These are phyloP conservation scores for Phytophthora pistaciae DNA, from an alignment of 352 stramenopile genomes.

Conservation along the genomic window DNA sequence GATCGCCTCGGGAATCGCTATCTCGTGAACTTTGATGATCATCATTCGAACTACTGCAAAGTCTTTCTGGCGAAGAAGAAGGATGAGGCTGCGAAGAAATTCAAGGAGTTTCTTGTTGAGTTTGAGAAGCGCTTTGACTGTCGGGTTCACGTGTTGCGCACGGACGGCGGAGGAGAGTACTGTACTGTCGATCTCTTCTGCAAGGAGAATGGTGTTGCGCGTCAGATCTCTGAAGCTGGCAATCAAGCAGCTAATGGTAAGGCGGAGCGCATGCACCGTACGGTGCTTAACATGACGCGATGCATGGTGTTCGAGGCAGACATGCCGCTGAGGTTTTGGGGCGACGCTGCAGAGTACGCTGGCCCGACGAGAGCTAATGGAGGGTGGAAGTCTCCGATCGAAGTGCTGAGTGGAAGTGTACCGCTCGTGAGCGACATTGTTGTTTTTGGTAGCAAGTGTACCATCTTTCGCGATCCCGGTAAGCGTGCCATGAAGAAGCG, in stretches of 20 bases:
- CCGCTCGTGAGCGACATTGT: no score
- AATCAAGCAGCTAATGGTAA: constrained; percentile 5
- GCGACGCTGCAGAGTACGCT: no score
- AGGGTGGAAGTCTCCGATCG: no score
- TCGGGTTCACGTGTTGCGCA: background rate
- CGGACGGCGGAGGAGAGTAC: constrained; percentile 3
- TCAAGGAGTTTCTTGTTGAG: background rate
- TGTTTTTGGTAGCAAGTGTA: no score
- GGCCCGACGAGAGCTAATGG: no score
- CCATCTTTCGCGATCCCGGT: no score
- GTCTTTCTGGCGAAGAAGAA: constrained; percentile 10
- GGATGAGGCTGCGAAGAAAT: background rate
- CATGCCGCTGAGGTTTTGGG: no score
- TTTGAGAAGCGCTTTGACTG: background rate
- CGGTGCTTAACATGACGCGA: no score
- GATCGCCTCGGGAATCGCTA: background rate
- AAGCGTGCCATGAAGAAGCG: no score
- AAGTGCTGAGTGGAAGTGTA: no score
- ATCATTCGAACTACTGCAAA: background rate
- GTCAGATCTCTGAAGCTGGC: background rate
- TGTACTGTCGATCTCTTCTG: background rate
- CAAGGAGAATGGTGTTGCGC: background rate
- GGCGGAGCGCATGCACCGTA: no score
- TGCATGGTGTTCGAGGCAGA: no score
- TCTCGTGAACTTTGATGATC: constrained; percentile 4